Evolutionary conservation across 305 asterid species (phyloP).

Genomic region (Solanum aculeatissimum): DNA sequence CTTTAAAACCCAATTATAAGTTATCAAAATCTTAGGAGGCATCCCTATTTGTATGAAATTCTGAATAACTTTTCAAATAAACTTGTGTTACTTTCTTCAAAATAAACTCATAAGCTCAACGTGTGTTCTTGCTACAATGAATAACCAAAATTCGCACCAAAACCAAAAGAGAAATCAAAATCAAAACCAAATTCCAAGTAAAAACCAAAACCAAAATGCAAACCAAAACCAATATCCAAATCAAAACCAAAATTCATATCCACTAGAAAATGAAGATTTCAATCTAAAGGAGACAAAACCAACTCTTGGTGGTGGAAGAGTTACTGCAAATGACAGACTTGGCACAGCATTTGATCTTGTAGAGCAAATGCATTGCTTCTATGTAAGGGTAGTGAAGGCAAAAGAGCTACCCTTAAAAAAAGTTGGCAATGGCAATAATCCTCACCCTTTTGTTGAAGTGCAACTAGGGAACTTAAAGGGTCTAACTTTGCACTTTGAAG

Average conservation of each 20-base stretch:
- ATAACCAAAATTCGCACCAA: background rate
- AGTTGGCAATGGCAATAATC: slow-evolving; percentile 14
- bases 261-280: slow-evolving; percentile 36
- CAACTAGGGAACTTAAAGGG: slow-evolving; percentile 53
- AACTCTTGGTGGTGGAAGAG: slow-evolving; percentile 71
- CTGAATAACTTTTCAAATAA: background rate
- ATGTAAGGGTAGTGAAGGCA: slow-evolving; percentile 59
- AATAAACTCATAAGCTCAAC: background rate
- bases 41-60: background rate
- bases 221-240: slow-evolving; percentile 6
- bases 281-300: slow-evolving; percentile 69
- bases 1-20: background rate
- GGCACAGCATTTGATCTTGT: slow-evolving; percentile 77
- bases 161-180: slow-evolving; percentile 4
- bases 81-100: background rate
- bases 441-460: slow-evolving; percentile 56
- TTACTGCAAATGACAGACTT: slow-evolving; percentile 38
- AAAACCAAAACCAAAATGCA: slow-evolving; percentile 17
- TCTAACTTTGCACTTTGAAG: slow-evolving; percentile 29
- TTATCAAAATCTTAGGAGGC: background rate
- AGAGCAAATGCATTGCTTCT: slow-evolving; percentile 81
- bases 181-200: slow-evolving; percentile 8
- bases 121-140: background rate
- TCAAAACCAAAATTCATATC: background rate
- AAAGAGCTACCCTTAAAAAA: slow-evolving; percentile 37